These are phyloP conservation scores for Fusarium drepaniforme DNA, from an alignment of 2,329 filamentous ascomycete genomes.

Conservation along the genomic window DNA sequence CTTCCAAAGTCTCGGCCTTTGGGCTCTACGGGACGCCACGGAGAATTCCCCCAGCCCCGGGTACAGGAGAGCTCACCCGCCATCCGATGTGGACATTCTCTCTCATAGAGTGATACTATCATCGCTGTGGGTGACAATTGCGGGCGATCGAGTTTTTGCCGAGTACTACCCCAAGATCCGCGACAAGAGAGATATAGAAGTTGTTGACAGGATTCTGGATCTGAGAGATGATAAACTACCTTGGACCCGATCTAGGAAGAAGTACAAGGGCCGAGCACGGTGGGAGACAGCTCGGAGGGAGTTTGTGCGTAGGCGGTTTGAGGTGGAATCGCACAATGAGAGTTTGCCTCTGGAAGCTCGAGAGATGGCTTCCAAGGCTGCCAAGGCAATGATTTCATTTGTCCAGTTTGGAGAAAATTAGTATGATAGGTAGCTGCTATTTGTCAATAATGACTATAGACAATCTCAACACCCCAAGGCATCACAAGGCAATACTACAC, in stretches of 20 bases:
- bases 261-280: background rate
- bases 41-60: background rate
- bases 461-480: no score
- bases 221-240: background rate
- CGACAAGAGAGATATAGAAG: slow-evolving; percentile 6
- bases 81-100: background rate
- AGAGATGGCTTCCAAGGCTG: background rate
- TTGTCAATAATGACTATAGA: no score
- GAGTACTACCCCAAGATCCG: background rate
- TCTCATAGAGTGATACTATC: background rate
- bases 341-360: background rate
- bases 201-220: background rate
- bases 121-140: background rate
- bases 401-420: background rate
- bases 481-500: no score
- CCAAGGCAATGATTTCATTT: background rate
- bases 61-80: background rate
- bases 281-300: slow-evolving; percentile 21
- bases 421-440: no score
- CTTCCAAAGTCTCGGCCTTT: background rate
- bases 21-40: accelerated
- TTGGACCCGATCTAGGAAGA: slow-evolving; percentile 9
- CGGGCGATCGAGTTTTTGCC: background rate
- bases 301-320: background rate
- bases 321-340: slow-evolving; percentile 3